Evolutionary conservation across 1,284 basidiomycete species (phyloP), one percentile per base, ranked within the genome.

Genomic region (Rhodotorula sp.): DNA sequence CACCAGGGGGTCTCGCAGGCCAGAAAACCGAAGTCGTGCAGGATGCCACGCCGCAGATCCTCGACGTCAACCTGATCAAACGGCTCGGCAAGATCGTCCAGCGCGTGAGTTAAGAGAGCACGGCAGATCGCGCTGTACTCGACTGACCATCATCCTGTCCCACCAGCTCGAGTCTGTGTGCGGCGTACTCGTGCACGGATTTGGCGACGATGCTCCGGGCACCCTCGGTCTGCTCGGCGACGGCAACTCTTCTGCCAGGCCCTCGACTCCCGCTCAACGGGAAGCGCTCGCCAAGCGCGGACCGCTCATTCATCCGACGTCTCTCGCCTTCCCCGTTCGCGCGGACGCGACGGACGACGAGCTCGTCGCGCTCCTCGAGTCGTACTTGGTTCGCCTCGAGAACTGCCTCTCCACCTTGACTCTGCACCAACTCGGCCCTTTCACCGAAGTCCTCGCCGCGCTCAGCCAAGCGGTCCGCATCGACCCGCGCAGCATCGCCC

Each of bases 341-440:
- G 88, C 91, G 59, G 89, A 89, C 73, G 88, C 90, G 74, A 86
- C 87, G 23, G 92, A 95, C 78, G 84, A 86, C 54, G 91, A 96
- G 76, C 83, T 96, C 62, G 86, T 88, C 79, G 83, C 87, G 62
- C 83, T 93, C 16, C 84, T 97, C 51, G 91, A 93, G 64, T 78
- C 80, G 65, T 76, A 83, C 65, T 72, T 81, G 48, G 79, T 88
- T 21, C 86, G 93, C 52, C 88, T 95, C 64, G 90, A 93, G 80
- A 94, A 95, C 79, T 87, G 89, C n/a, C 82, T 90, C 43, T 85
- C 87, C 21, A 85, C 87, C 46, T 82, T 95, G 43, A 63, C 76
- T 31, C 70, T 80, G 21, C 75, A 76, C 31, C 77, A 78, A 49
- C 72, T 80, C 48, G 80, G 80, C 3, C 79, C 79, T 3, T 79